Evolutionary conservation across 495 filamentous ascomycete species (phyloP).

Genomic region (Recurvomyces mirabilis): DNA sequence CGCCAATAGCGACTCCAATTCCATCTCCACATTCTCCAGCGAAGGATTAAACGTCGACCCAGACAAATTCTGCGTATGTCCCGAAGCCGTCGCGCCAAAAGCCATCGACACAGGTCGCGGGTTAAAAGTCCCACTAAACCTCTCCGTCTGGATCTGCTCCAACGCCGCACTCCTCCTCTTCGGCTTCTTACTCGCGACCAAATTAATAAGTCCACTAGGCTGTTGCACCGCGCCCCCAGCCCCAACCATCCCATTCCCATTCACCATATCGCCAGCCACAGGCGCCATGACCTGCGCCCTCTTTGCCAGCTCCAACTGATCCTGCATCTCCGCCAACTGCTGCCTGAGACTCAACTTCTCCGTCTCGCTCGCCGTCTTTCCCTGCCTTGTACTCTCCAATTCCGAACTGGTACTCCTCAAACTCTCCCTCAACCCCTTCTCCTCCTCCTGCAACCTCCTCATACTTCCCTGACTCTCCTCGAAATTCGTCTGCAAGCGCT

Average conservation of each 20-base stretch:
- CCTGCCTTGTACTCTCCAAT: constrained; percentile 59
- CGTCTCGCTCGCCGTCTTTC: constrained; percentile 58
- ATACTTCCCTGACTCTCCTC: constrained; percentile 76
- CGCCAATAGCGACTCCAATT: constrained; percentile 84
- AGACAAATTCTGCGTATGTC: constrained; percentile 51
- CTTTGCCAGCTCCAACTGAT: constrained; percentile 81
- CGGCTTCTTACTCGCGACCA: constrained; percentile 94
- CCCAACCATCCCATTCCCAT: too few relatives aligned
- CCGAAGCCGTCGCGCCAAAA: constrained; percentile 45
- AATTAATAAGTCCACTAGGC: constrained; percentile 72
- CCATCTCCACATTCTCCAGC: constrained; percentile 78
- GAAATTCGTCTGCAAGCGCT: constrained; percentile 72
- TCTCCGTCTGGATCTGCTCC: constrained; percentile 70
- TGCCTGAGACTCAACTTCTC: constrained; percentile 77
- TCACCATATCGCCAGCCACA: constrained; percentile 59
- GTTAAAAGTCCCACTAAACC: constrained; percentile 84
- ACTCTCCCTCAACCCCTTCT: constrained; percentile 65
- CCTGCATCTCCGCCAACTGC: constrained; percentile 80
- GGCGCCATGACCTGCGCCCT: constrained; percentile 39
- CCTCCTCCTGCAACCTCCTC: constrained; percentile 89
- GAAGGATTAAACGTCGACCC: constrained; percentile 64
- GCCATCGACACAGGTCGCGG: constrained; percentile 94
- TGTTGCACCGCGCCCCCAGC: constrained; percentile 25
- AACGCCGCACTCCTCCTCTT: constrained; percentile 88
- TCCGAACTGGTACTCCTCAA: constrained; percentile 65